A percentile compares a stretch with the other conserved stretches of the same genome.
Evolutionary conservation across 1,284 basidiomycete genomes (phyloP).

Genomic region (Kwoniella shivajii): DNA sequence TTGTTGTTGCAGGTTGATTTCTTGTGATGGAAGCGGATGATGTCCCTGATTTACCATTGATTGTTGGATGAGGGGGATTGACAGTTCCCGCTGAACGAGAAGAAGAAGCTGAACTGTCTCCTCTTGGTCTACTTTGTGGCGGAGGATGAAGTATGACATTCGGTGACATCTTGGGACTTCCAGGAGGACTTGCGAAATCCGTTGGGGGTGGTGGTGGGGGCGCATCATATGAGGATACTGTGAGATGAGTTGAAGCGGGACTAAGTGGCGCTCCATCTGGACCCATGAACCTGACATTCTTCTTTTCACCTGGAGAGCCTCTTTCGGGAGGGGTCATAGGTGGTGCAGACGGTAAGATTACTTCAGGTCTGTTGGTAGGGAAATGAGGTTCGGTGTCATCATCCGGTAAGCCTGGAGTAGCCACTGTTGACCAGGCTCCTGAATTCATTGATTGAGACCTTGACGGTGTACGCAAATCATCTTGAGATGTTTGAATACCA

Average conservation of each 20-base stretch:
- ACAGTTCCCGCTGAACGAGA: constrained; percentile 1
- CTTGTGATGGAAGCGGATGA: not conserved
- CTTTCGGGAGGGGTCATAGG: constrained; percentile 15
- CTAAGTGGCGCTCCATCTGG: constrained; percentile 52
- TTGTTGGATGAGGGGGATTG: not conserved
- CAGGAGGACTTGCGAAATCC: constrained; percentile 27
- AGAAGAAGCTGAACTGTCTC: constrained; percentile 14
- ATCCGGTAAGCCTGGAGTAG: constrained; percentile 49
- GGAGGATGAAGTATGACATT: constrained; percentile 12
- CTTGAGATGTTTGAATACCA: constrained; percentile 15
- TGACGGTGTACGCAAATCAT: constrained; percentile 11
- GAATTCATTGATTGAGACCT: constrained; percentile 11
- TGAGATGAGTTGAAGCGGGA: constrained; percentile 41
- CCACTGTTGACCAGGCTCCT: constrained; percentile 49
- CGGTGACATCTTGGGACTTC: constrained; percentile 12
- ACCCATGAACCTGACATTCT: constrained; percentile 50
- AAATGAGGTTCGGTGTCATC: constrained; percentile 25
- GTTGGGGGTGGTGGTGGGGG: constrained; percentile 49
- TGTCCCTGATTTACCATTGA: constrained; percentile 4
- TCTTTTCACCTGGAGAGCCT: constrained; percentile 28
- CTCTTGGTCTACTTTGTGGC: constrained; percentile 12
- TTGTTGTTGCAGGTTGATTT: not conserved
- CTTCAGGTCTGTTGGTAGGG: constrained; percentile 14
- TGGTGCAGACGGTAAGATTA: constrained; percentile 15
- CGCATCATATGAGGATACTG: constrained; percentile 39